Conservation (phyloP, 2,329 filamentous ascomycete species). For the Ceratocystis harringtonii region DNA sequence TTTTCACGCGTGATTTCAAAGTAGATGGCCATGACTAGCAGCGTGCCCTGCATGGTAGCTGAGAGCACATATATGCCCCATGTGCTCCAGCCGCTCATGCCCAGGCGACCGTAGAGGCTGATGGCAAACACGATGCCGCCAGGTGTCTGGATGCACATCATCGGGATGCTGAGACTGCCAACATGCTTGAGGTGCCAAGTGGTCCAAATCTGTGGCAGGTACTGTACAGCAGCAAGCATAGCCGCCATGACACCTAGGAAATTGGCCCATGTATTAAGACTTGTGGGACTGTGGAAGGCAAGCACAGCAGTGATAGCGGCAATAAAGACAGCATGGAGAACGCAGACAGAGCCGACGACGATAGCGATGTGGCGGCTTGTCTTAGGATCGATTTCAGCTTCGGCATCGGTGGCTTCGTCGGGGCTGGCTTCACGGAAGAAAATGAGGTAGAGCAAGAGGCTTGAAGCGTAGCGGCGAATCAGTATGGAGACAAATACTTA, state of each 20-base stretch:
- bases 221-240: conserved; percentile 70
- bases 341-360: conserved; percentile 53
- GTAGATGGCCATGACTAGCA: conserved; percentile 66
- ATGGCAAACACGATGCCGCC: conserved; percentile 80
- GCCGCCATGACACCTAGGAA: conserved; percentile 67
- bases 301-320: conserved; percentile 56
- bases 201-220: conserved; percentile 87
- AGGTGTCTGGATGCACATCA: conserved; percentile 97
- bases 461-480: conserved; percentile 26
- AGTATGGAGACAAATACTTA: not conserved
- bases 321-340: conserved; percentile 59
- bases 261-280: conserved; percentile 69
- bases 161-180: conserved; percentile 82
- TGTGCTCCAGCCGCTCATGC: conserved; percentile 77
- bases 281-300: conserved; percentile 43
- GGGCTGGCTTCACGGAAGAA: conserved; percentile 59
- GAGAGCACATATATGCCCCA: conserved; percentile 88
- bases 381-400: conserved; percentile 34
- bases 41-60: conserved; percentile 64
- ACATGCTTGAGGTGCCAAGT: conserved; percentile 76
- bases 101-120: conserved; percentile 67
- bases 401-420: conserved; percentile 30
- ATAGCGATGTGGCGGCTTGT: conserved; percentile 68
- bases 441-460: conserved; percentile 81
- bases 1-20: conserved; percentile 42